Evolutionary conservation across 2,329 filamentous ascomycete genomes (phyloP).

Genomic region (Furcasterigmium furcatum): DNA sequence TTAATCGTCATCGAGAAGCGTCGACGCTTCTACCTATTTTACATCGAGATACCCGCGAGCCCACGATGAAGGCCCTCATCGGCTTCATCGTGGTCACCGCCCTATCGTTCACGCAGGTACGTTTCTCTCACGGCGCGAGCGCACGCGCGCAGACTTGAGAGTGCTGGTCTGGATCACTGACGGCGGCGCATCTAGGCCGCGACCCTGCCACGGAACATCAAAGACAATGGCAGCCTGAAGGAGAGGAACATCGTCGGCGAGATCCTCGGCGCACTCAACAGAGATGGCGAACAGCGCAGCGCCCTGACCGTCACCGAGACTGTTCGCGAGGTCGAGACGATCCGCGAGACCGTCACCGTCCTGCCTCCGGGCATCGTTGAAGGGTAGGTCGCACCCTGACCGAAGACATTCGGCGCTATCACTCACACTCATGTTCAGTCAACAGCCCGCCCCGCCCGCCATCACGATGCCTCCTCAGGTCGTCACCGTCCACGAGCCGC

Average conservation of each 20-base stretch:
- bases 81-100: constrained; percentile 13
- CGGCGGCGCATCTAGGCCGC: neutral
- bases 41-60: constrained; percentile 2
- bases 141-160: neutral
- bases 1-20: neutral
- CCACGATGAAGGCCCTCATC: constrained; percentile 14
- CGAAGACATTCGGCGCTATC: too few relatives aligned
- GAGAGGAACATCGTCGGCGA: constrained; percentile 8
- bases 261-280: constrained; percentile 11
- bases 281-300: constrained; percentile 12
- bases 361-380: constrained; percentile 21
- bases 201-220: neutral
- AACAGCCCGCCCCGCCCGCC: constrained; percentile 8
- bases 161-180: too few relatives aligned
- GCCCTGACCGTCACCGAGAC: constrained; percentile 25
- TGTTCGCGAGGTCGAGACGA: constrained; percentile 21
- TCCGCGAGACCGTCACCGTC: constrained; percentile 30
- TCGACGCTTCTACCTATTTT: too few relatives aligned
- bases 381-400: neutral
- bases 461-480: constrained; percentile 4
- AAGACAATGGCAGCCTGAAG: constrained; percentile 7
- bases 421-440: constrained; percentile 1
- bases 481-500: constrained; percentile 2
- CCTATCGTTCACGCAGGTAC: constrained; percentile 13
- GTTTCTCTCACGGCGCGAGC: too few relatives aligned